Evolutionary conservation across 1,284 basidiomycete genomes (phyloP).

Genomic region (Porogramme epimiltina): DNA sequence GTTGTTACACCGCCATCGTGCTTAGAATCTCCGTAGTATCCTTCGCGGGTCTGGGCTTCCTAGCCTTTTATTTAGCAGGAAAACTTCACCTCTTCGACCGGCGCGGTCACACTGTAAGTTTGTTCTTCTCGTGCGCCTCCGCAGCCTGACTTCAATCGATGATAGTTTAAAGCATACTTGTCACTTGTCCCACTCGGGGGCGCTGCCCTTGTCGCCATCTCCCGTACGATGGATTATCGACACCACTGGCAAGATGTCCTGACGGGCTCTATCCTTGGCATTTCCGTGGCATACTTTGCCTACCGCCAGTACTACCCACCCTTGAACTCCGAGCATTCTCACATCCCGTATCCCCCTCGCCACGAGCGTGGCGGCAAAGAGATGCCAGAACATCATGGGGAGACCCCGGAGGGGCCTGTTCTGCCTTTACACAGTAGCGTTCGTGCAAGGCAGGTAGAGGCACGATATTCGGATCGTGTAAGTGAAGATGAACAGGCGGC

Average conservation of each 20-base stretch:
- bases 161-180: conserved; percentile 84
- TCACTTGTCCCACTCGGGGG: conserved; percentile 76
- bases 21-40: conserved; percentile 56
- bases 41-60: conserved; percentile 90
- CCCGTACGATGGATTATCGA: conserved; percentile 88
- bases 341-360: conserved; percentile 79
- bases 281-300: conserved; percentile 72
- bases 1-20: not conserved
- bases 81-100: conserved; percentile 91
- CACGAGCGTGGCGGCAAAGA: conserved; percentile 44
- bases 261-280: conserved; percentile 78
- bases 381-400: conserved; percentile 23
- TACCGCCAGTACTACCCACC: conserved; percentile 84
- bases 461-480: conserved; percentile 12
- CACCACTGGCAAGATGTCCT: conserved; percentile 90
- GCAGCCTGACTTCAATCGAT: conserved; percentile 4
- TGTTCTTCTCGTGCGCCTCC: not conserved
- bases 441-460: not conserved
- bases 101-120: conserved; percentile 73
- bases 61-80: conserved; percentile 87
- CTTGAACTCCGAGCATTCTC: conserved; percentile 58
- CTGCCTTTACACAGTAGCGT: too few relatives aligned
- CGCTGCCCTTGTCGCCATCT: conserved; percentile 87
- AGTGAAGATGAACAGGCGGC: conserved; percentile 6
- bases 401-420: not conserved